Conservation (phyloP, 1,139 yeast species). For the Sugiyamaella sp. region DNA sequence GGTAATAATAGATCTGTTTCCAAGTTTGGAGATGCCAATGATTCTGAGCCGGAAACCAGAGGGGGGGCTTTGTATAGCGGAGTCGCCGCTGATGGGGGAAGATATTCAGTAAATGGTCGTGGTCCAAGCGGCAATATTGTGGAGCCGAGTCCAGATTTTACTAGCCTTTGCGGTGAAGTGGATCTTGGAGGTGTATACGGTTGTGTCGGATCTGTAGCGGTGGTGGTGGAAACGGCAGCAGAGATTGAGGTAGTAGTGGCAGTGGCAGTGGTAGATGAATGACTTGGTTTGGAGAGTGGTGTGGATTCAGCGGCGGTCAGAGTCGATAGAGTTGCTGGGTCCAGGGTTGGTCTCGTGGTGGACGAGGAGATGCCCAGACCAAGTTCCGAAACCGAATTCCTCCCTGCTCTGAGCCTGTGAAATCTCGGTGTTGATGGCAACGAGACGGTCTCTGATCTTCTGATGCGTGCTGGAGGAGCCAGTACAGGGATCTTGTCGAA, state of each 20-base stretch:
- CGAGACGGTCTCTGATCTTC: slow-evolving; percentile 15
- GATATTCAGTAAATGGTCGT: slow-evolving; percentile 8
- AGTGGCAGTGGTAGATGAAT: neutral
- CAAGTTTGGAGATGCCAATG: slow-evolving; percentile 10
- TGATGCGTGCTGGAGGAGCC: slow-evolving; percentile 20
- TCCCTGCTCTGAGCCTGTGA: neutral
- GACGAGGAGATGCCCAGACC: neutral
- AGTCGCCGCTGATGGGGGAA: neutral
- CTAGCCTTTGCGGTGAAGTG: neutral
- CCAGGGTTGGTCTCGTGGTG: neutral
- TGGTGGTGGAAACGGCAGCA: no score
- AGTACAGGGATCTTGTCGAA: slow-evolving; percentile 23
- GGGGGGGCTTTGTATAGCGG: neutral
- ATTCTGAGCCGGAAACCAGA: neutral
- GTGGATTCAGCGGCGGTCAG: neutral
- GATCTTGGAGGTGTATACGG: no score
- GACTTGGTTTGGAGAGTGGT: neutral
- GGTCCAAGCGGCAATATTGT: slow-evolving; percentile 1
- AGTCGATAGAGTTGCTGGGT: neutral
- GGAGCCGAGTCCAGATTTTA: neutral
- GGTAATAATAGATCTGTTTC: slow-evolving; percentile 6
- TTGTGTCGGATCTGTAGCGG: no score
- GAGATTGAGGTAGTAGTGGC: neutral
- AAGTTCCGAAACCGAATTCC: slow-evolving; percentile 6
- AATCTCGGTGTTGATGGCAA: slow-evolving; percentile 14